Conservation (phyloP, 805 yeast genomes). For the Jamesozyma spencerorum region DNA sequence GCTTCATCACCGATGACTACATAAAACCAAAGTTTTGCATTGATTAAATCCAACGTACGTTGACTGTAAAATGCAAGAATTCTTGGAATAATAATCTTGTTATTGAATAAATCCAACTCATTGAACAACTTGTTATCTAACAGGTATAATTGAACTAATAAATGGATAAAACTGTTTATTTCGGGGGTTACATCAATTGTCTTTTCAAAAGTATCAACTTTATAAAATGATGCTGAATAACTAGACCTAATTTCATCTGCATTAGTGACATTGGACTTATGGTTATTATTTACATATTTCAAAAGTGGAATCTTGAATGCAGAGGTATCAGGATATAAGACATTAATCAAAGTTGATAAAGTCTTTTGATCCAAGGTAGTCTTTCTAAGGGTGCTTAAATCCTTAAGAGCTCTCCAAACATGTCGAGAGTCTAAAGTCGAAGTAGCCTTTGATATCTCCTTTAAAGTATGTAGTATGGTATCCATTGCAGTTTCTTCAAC, state of each 20-base stretch:
- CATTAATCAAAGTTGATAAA: slow-evolving; percentile 45
- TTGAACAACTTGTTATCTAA: slow-evolving; percentile 50
- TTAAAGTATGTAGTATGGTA: slow-evolving; percentile 27
- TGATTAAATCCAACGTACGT: slow-evolving; percentile 75
- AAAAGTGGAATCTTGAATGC: slow-evolving; percentile 37
- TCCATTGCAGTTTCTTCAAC: slow-evolving; percentile 27
- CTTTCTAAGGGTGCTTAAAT: slow-evolving; percentile 66
- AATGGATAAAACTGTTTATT: slow-evolving; percentile 66
- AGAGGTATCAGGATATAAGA: slow-evolving; percentile 44
- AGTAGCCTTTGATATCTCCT: slow-evolving; percentile 45
- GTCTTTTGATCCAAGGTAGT: slow-evolving; percentile 42
- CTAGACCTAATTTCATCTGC: slow-evolving; percentile 25
- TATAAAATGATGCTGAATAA: slow-evolving; percentile 28
- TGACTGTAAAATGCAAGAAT: slow-evolving; percentile 56
- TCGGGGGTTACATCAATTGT: slow-evolving; percentile 55
- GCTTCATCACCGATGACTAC: slow-evolving; percentile 70
- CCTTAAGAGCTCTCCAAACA: slow-evolving; percentile 77
- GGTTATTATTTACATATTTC: slow-evolving; percentile 32
- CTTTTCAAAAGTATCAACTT: slow-evolving; percentile 18
- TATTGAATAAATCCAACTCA: slow-evolving; percentile 46
- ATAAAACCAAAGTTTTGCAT: slow-evolving; percentile 91
- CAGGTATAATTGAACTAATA: slow-evolving; percentile 67
- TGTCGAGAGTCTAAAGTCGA: slow-evolving; percentile 75
- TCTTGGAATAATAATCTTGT: slow-evolving; percentile 38
- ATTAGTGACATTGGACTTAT: slow-evolving; percentile 30